Evolutionary conservation across 169 alveolate genomes (phyloP), one percentile per base, ranked within the genome.

Genomic region (Plasmodium yoelii): DNA sequence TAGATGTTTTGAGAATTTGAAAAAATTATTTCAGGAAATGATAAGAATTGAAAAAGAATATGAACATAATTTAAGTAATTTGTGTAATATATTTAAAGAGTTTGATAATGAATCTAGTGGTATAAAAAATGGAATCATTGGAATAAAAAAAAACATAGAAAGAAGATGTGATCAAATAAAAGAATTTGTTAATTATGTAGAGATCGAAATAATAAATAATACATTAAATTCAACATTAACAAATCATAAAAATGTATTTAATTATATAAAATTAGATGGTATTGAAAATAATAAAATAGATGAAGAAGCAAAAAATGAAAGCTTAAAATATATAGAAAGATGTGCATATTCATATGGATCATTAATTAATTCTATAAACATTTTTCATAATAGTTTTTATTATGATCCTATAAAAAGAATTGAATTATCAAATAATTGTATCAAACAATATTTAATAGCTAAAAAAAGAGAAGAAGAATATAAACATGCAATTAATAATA

Each of bases 131-230:
- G 88, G 88, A 46, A 77, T 77, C 18, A 13, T 26, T 9, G 65
- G 88, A 49, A 24, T 77, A 77, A 77, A 65, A 63, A 77, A 57
- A n/a, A 77, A 77, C 46, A 55, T 77, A 5, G 88, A 77, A 46
- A 77, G 88, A 46, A 46, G 88, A 64, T 77, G 88, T 64, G 88
- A 77, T 24, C 88, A 77, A 42, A 77, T 77, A 46, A 68, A 53
- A 63, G 88, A 77, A 26, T 77, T 77, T 77, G 22, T 77, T 63
- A 77, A 77, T 56, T 77, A 64, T 49, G 26, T 77, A 5, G 88
- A 77, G 39, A 28, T 74, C 34, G 88, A 77, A 57, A 77, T 77
- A 63, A 47, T 77, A 47, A 64, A 77, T 63, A 77, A 68, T 63
- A 77, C 88, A 26, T 68, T 77, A 15, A 64, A 77, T 56, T 63